Conservation (phyloP, 2,329 filamentous ascomycete species). For the Diaporthe amygdali region DNA sequence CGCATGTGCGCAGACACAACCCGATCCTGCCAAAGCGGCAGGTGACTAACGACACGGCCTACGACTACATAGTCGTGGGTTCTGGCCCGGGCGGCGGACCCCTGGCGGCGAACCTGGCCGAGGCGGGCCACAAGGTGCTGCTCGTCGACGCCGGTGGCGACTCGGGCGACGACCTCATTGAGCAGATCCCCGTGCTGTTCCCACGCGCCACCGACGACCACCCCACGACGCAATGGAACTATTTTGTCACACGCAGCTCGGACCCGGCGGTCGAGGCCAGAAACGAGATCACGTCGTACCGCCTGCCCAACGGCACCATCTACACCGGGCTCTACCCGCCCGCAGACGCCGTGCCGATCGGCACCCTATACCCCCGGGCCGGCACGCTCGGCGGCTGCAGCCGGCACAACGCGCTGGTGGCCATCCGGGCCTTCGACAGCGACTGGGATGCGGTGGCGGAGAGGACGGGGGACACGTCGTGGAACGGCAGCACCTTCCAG, state of each 20-base stretch:
- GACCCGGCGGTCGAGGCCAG: slow-evolving; percentile 56
- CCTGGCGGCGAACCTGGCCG: slow-evolving; percentile 18
- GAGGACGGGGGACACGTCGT: slow-evolving; percentile 61
- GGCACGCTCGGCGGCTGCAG: slow-evolving; percentile 63
- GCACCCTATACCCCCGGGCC: slow-evolving; percentile 63
- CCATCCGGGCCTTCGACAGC: slow-evolving; percentile 55
- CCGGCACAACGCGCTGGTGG: slow-evolving; percentile 59
- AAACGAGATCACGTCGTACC: slow-evolving; percentile 65
- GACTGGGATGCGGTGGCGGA: slow-evolving; percentile 59
- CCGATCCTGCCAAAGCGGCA: slow-evolving; percentile 6
- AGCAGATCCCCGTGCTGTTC: slow-evolving; percentile 40
- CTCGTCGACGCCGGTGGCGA: slow-evolving; percentile 63
- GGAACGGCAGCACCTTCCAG: slow-evolving; percentile 54
- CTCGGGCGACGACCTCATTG: slow-evolving; percentile 45
- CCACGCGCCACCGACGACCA: slow-evolving; percentile 60
- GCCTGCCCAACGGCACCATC: slow-evolving; percentile 51
- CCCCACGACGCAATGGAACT: slow-evolving; percentile 63
- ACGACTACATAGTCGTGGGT: slow-evolving; percentile 24
- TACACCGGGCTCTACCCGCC: slow-evolving; percentile 62
- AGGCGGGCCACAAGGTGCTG: slow-evolving; percentile 20
- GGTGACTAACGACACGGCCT: neutral
- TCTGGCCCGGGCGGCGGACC: slow-evolving; percentile 23
- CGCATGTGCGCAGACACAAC: neutral
- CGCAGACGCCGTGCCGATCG: slow-evolving; percentile 53
- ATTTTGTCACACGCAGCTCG: slow-evolving; percentile 66